Base-by-base conservation (phyloP, 192 early-diverging fungal species). In the Backusella tarrabulga region DNA sequence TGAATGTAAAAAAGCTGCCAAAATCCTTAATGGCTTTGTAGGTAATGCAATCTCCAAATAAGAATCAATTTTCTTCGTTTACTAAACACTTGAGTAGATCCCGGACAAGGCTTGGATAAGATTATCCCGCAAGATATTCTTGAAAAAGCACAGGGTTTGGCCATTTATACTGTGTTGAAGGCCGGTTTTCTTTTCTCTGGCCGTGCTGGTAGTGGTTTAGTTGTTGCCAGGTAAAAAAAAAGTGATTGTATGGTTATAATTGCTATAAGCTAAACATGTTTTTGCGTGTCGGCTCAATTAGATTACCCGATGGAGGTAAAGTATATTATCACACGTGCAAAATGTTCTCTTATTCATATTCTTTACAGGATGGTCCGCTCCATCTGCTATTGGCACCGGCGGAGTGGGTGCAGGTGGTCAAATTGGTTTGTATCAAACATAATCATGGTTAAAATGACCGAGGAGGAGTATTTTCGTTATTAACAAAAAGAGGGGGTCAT, bases 151-250 rank as follows among this genome's bases (percentile, higher is more conserved):
- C 91, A 94, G 80, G 97, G 97, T 19, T 88, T 99, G n/a, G 97
- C 97, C 56, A 93, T 99, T 41, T 86, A 97, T 78, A 95, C 94
- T 1, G 97, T 97, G 6, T 79, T 98, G 76, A 99, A 99, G 79
- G 97, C 92, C 32, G 97, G 97, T 1, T 97, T 97, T 72, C 81
- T 97, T 6, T 96, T 93, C 87, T 95, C 95, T 5, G 96, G 95
- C 2, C 90, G 96, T 35, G 90, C 92, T 32, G 97, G 97, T 38
- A 89, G 93, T 11, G 97, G 97, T 0, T 83, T 99, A 19, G 95
- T 97, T 32, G 90, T 99, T 74, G 94, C 97, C 26, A 88, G 86
- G 83, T 88, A 83, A 75, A 17, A 83, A 75, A 17, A 23, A 35
- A 36, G 32, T 8, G 32, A 4, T 4, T 74, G 12, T 54, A 21